Conservation (phyloP, 2,329 filamentous ascomycete genomes). For the Verticillium longisporum region DNA sequence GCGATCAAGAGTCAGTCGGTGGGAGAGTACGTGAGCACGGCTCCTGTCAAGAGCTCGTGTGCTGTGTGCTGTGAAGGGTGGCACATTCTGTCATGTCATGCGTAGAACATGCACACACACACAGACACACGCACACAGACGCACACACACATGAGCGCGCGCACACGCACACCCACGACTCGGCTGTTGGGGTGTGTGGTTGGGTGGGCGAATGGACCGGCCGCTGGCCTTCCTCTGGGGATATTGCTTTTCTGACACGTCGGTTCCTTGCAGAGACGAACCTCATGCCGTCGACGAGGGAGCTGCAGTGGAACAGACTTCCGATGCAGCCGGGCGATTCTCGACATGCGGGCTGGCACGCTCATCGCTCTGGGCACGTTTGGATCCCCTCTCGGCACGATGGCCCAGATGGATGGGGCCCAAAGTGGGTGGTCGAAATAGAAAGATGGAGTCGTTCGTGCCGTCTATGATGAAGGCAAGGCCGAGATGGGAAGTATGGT, state of each 20-base stretch:
- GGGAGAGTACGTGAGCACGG: neutral
- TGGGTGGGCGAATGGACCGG: neutral
- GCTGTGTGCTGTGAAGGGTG: neutral
- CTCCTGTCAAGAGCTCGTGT: neutral
- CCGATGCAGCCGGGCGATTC: conserved; percentile 2
- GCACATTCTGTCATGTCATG: neutral
- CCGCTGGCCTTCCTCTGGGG: neutral
- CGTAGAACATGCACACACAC: neutral
- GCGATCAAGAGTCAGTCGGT: neutral
- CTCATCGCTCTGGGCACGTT: neutral
- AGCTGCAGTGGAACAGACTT: neutral
- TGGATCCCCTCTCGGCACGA: neutral
- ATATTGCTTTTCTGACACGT: neutral
- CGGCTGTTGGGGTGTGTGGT: neutral
- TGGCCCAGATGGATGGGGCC: neutral
- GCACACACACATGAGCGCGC: too few species aligned
- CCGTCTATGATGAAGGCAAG: neutral
- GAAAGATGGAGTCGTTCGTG: neutral
- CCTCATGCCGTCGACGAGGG: neutral
- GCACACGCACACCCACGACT: neutral
- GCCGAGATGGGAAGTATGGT: neutral
- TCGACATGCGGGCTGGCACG: neutral
- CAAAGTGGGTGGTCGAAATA: neutral
- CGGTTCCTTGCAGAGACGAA: conserved; percentile 1
- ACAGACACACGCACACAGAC: too few species aligned